phyloP scores from a whole-genome alignment of 441 rosid species.

The Gossypium lobatum region DNA sequence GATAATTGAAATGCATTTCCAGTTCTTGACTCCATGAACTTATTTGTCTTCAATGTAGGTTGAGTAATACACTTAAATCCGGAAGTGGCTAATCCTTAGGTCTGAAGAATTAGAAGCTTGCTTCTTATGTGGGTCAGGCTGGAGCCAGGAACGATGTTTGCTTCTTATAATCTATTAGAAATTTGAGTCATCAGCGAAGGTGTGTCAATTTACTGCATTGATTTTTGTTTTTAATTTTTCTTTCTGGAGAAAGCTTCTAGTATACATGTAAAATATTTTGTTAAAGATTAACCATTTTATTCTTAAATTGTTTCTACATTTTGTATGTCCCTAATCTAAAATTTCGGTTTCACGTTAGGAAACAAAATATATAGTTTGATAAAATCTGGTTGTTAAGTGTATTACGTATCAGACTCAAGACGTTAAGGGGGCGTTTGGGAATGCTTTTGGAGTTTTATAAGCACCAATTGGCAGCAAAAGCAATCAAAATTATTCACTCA shows the following conservation, averaged over 20 bases:
- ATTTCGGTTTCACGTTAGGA: too few relatives aligned
- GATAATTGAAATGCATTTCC: background rate
- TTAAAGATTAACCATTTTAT: background rate
- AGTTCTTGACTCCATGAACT: background rate
- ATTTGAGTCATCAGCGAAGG: background rate
- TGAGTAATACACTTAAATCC: slow-evolving; percentile 65
- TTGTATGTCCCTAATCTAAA: background rate
- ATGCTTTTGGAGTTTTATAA: too few relatives aligned
- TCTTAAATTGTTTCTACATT: background rate
- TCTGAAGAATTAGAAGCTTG: background rate
- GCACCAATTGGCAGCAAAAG: too few relatives aligned
- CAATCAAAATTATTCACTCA: too few relatives aligned
- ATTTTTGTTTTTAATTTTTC: background rate
- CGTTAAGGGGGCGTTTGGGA: too few relatives aligned
- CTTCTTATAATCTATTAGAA: slow-evolving; percentile 12
- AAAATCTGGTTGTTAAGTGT: too few relatives aligned
- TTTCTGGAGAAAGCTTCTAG: background rate
- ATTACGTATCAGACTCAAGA: too few relatives aligned
- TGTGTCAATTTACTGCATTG: slow-evolving; percentile 11
- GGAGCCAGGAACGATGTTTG: background rate
- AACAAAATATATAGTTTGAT: too few relatives aligned
- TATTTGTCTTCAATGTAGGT: slow-evolving; percentile 29
- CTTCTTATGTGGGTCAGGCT: background rate
- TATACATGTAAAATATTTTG: slow-evolving; percentile 21
- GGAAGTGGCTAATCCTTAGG: slow-evolving; percentile 35